Conservation (phyloP, 345 rosid genomes). For the Eucalyptus pauciflora region DNA sequence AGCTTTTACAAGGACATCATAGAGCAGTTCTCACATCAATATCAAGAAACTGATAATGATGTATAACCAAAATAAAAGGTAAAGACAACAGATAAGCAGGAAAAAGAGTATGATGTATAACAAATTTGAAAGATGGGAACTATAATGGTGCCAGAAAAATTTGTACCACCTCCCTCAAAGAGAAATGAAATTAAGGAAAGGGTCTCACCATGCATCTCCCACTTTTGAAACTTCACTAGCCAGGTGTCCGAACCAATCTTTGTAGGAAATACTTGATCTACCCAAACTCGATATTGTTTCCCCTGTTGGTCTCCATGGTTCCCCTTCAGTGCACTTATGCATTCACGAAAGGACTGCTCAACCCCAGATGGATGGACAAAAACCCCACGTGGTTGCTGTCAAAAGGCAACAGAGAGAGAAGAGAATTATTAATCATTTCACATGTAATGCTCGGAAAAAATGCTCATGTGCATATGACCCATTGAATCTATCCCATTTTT, state of each 20-base stretch:
- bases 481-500: background rate
- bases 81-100: background rate
- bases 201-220: slow-evolving; percentile 64
- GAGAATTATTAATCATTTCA: background rate
- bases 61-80: background rate
- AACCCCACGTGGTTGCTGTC: slow-evolving; percentile 50
- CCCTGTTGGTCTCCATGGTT: slow-evolving; percentile 75
- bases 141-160: background rate
- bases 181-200: background rate
- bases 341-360: slow-evolving; percentile 43
- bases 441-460: background rate
- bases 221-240: slow-evolving; percentile 67
- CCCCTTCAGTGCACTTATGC: slow-evolving; percentile 31
- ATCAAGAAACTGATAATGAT: background rate
- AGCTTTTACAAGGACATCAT: background rate
- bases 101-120: background rate
- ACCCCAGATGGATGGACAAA: slow-evolving; percentile 67
- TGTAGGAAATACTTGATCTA: slow-evolving; percentile 52
- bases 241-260: slow-evolving; percentile 49
- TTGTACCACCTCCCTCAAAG: background rate
- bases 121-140: background rate
- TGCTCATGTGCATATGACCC: background rate
- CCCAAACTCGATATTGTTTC: slow-evolving; percentile 69
- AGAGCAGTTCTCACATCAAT: background rate
- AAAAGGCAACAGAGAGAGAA: background rate